Evolutionary conservation across 192 early-diverging fungal genomes (phyloP), one percentile per base, ranked within the genome.

Genomic region (Dissophora ornata): DNA sequence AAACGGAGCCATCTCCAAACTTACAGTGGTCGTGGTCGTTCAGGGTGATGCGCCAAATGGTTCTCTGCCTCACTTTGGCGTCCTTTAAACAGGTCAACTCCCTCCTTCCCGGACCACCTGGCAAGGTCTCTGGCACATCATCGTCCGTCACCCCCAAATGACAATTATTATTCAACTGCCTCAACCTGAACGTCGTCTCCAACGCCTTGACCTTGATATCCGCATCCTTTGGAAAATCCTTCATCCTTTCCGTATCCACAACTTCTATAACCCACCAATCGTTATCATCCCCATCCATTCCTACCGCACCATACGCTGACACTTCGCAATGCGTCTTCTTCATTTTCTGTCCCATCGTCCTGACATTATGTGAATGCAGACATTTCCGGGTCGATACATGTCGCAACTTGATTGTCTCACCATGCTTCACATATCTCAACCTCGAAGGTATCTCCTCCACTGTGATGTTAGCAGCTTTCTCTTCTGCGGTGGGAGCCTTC

Each of bases 241-340:
- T n/a, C 62, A 41, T 53, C 21, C 3, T 0, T 19, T 53, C 29
- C 0, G 71, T 56, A 18, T 79, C 85, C 15, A 88, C 62, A 32
- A 93, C 86, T 58, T 94, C 89, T 9, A 97, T 82, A 21, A 86
- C 80, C 92, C 92, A 97, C 84, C 92, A 86, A 83, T 97, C 95
- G 64, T 95, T 95, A 33, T 84, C 55, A 67, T 97, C 95, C 41
- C 94, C 94, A 44, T 84, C 55, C 71, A 86, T 90, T 10, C 30
- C 40, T 21, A 81, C 62, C 57, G 79, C 86, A 19, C 90, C 90
- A 58, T 90, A 88, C 24, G 79, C 89, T 22, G 80, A 82, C 30
- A 62, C 50, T 34, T 52, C 56, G 48, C 30, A 55, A 4, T 46
- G 26, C 4, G 29, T 15, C 15, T n/a, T 13, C 2, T 56, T 62